Percentiles rank a stretch among this genome's conserved stretches.
phyloP scores from a whole-genome alignment of 2,329 filamentous ascomycete genomes.

The Curvularia lunata region DNA sequence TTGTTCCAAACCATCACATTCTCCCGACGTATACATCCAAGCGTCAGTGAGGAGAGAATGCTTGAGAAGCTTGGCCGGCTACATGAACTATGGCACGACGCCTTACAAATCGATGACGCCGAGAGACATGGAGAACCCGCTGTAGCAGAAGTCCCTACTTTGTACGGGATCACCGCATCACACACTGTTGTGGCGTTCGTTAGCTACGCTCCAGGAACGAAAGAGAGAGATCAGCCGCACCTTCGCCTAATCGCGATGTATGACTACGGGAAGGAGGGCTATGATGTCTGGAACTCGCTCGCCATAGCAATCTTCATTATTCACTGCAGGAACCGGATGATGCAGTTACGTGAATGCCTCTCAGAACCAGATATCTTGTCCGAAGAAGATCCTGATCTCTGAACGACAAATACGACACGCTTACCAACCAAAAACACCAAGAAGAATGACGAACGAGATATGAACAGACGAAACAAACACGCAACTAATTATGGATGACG shows the following conservation, averaged over 20 bases:
- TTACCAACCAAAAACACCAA: neutral
- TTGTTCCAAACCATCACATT: constrained; percentile 56
- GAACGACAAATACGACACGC: constrained; percentile 11
- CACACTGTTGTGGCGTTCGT: constrained; percentile 61
- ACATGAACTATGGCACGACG: constrained; percentile 51
- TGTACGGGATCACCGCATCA: constrained; percentile 62
- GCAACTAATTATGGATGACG: constrained; percentile 2
- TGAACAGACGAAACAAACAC: constrained; percentile 6
- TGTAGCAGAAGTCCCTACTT: constrained; percentile 51
- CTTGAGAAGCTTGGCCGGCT: constrained; percentile 54
- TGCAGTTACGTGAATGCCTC: constrained; percentile 51
- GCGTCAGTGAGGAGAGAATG: constrained; percentile 51
- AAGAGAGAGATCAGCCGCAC: constrained; percentile 27
- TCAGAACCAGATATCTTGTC: constrained; percentile 22
- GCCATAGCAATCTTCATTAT: constrained; percentile 63
- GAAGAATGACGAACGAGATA: constrained; percentile 2
- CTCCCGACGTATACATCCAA: constrained; percentile 47
- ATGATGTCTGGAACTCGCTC: constrained; percentile 67
- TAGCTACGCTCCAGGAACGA: constrained; percentile 53
- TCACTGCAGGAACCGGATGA: constrained; percentile 59
- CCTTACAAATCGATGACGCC: constrained; percentile 35
- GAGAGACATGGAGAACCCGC: constrained; percentile 11
- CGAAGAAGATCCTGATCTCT: constrained; percentile 43
- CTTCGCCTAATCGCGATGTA: constrained; percentile 58
- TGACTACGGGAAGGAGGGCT: constrained; percentile 59